Conservation (phyloP, 441 rosid genomes). For the Corymbia citriodora region DNA sequence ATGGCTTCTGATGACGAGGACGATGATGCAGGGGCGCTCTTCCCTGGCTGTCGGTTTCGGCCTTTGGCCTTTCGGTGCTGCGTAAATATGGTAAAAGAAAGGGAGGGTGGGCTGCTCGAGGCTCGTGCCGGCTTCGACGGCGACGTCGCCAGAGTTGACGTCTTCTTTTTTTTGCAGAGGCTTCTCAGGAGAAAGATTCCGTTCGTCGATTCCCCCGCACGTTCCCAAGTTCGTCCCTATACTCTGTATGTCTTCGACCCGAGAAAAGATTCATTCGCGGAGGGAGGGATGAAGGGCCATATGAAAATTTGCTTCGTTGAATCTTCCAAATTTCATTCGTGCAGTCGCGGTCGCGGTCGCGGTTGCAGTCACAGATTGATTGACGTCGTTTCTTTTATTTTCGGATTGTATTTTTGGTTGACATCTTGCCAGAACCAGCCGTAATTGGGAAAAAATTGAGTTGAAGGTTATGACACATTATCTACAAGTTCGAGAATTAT, state of each 20-base stretch:
- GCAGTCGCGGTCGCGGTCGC: not conserved
- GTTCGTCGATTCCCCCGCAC: conserved; percentile 9
- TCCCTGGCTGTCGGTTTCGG: not conserved
- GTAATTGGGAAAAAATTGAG: accelerated
- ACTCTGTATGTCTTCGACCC: not conserved
- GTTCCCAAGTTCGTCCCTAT: not conserved
- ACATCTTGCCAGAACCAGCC: not conserved
- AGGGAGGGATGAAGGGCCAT: not conserved
- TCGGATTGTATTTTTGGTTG: not conserved
- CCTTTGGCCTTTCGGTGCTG: not conserved
- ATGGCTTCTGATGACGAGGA: not conserved
- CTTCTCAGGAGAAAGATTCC: not conserved
- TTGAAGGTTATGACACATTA: not conserved
- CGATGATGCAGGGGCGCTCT: not conserved
- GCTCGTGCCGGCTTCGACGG: not conserved
- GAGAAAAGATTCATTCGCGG: not conserved
- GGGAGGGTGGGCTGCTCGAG: not conserved
- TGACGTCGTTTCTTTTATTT: not conserved
- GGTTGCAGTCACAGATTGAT: not conserved
- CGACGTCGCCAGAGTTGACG: not conserved
- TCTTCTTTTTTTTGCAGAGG: not conserved
- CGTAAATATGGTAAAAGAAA: too few relatives aligned
- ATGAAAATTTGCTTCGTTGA: not conserved
- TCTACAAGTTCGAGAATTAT: not conserved
- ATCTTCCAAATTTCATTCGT: not conserved